A percentile compares a stretch with the other conserved stretches of the same genome.
Evolutionary conservation across 768 basidiomycete species (phyloP).

Genomic region (Tulasnella sp.): DNA sequence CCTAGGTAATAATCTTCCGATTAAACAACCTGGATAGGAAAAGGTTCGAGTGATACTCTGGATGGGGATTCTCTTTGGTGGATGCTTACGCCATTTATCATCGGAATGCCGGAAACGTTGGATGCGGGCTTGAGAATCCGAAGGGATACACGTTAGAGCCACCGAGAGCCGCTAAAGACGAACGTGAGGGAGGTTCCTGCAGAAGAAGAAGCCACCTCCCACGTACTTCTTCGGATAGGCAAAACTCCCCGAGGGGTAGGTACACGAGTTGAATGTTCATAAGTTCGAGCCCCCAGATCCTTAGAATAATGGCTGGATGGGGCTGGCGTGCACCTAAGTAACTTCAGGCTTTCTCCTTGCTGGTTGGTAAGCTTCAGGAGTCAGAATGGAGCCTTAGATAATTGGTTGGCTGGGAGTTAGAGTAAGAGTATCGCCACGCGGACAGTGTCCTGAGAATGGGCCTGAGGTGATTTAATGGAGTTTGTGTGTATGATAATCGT

Average conservation of each 20-base stretch:
- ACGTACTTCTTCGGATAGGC: slow-evolving; percentile 12
- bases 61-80: background rate
- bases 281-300: background rate
- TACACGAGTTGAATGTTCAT: slow-evolving; percentile 21
- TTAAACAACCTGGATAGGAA: slow-evolving; percentile 56
- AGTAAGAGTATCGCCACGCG: too few species aligned
- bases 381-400: too few species aligned
- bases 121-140: slow-evolving; percentile 54
- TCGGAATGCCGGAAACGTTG: slow-evolving; percentile 64
- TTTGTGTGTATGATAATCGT: too few species aligned
- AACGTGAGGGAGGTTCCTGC: background rate
- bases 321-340: too few species aligned
- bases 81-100: slow-evolving; percentile 64
- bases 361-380: too few species aligned
- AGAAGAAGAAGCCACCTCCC: background rate
- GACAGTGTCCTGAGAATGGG: too few species aligned
- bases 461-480: too few species aligned
- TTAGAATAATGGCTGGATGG: background rate
- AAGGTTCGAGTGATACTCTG: background rate
- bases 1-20: slow-evolving; percentile 72
- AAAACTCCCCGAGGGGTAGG: background rate
- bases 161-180: slow-evolving; percentile 10
- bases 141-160: slow-evolving; percentile 47
- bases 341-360: too few species aligned
- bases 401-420: too few species aligned